Base-by-base conservation (phyloP, 306 rosid species). In the Sicyos edulis region DNA sequence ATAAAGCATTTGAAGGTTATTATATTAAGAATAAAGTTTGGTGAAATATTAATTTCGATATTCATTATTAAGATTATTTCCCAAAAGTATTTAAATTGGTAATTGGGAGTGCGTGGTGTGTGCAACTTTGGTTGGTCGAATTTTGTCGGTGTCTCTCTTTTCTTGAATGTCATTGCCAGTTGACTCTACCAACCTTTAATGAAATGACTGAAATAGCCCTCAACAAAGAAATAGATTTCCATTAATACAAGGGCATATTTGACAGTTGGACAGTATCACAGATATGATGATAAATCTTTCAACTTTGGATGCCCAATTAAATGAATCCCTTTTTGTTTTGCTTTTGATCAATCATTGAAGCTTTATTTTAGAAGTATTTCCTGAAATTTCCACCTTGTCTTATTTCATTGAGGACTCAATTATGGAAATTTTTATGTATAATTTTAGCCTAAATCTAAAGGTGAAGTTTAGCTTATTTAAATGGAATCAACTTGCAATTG, bases 241-340 rank as follows among this genome's bases (percentile, higher is more conserved):
- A 19, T 44, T 19, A 65, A 42, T 40, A 29, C 8, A 65, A 65
- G 71, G 71, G 71, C 10, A 65, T 13, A 19, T 65, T 42, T 10
- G 54, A 10, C 71, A 4, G 2, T 65, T 44, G 5, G 0, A 0
- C n/a, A 37, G 17, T 63, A 4, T 37, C 13, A 19, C 8, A 20
- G 34, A 44, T 65, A 65, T 44, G 32, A 42, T 17, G 42, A 65
- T 40, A 5, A 19, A 17, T 44, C 17, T 65, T 65, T 6, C n/a
- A 17, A 65, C 71, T 65, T 65, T 65, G 71, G 71, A 65, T 65
- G 54, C 54, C 54, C 5, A 44, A 65, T 65, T 65, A 2, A 65
- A 65, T 65, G 9, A 65, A 10, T 65, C 32, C 54, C 44, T 65
- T 65, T 44, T 65, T 40, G 52, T 19, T 65, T 65, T 65, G 17